phyloP scores from a whole-genome alignment of 73 alveolate species.

The Paramecium primaurelia region DNA sequence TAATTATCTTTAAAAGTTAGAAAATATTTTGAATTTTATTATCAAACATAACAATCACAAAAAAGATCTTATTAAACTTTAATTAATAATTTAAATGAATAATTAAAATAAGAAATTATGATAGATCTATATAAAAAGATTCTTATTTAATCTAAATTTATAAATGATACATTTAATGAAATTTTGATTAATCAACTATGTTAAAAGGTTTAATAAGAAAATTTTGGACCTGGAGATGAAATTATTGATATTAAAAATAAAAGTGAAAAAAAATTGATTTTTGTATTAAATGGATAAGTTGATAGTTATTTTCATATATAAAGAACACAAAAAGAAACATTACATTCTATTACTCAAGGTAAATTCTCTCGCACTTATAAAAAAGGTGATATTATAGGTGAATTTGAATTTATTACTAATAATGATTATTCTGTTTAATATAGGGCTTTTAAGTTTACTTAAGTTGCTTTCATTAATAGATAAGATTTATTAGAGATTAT shows the following conservation, averaged over 20 bases:
- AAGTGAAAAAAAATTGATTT: not conserved
- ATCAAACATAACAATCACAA: not conserved
- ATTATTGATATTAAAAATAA: not conserved
- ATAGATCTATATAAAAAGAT: slow-evolving; percentile 47
- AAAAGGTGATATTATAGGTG: slow-evolving; percentile 17
- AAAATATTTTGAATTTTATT: slow-evolving; percentile 49
- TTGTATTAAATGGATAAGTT: not conserved
- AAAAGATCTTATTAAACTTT: slow-evolving; percentile 22
- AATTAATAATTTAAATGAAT: slow-evolving; percentile 4
- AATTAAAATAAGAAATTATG: slow-evolving; percentile 38
- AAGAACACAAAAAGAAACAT: not conserved
- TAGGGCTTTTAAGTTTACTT: not conserved
- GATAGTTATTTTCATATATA: not conserved
- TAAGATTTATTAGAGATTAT: not conserved
- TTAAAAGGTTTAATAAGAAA: not conserved
- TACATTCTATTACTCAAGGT: not conserved
- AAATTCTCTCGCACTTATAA: not conserved
- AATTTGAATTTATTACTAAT: slow-evolving; percentile 5
- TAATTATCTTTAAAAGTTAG: slow-evolving; percentile 49
- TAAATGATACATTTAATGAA: not conserved
- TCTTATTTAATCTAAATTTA: not conserved
- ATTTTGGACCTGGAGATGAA: slow-evolving; percentile 32
- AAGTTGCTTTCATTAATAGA: not conserved
- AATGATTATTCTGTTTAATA: not conserved
- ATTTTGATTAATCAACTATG: slow-evolving; percentile 9